Evolutionary conservation across 176 grass and related monocot species (phyloP).

Genomic region (Pontederia crassipes): DNA sequence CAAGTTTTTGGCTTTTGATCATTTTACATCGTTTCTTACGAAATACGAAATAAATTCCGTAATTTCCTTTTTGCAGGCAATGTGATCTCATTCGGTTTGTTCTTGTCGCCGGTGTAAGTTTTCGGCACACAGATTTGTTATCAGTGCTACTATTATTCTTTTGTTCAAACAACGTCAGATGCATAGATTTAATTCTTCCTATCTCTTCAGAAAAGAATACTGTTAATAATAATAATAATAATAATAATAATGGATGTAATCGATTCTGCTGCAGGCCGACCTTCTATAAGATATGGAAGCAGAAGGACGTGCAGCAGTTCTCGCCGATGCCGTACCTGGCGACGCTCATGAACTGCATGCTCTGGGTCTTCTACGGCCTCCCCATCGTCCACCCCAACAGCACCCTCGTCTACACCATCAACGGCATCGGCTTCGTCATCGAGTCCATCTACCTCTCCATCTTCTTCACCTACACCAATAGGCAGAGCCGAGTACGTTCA

Average conservation of each 20-base stretch:
- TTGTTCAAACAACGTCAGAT: too few species aligned
- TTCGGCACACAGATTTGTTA: background rate
- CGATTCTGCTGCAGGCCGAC: conserved; percentile 28
- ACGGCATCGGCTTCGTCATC: conserved; percentile 50
- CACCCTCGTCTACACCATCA: conserved; percentile 73
- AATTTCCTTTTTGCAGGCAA: conserved; percentile 31
- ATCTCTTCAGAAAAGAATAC: background rate
- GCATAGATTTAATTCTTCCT: too few species aligned
- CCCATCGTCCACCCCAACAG: conserved; percentile 77
- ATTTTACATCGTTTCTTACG: background rate
- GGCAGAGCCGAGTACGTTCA: conserved; percentile 28
- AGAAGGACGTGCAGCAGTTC: conserved; percentile 60
- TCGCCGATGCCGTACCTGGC: conserved; percentile 62
- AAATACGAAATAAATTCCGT: background rate
- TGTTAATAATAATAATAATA: background rate
- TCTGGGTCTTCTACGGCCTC: conserved; percentile 80
- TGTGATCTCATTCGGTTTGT: conserved; percentile 67
- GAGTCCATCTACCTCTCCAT: conserved; percentile 53
- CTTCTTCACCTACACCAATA: conserved; percentile 39
- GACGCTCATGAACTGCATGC: conserved; percentile 80
- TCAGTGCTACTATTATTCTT: background rate
- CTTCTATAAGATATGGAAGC: conserved; percentile 43
- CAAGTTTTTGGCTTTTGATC: background rate
- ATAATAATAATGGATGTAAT: too few species aligned
- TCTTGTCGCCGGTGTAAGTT: conserved; percentile 67